phyloP scores from a whole-genome alignment of 495 filamentous ascomycete genomes.

The Bryoglossum gracile region DNA sequence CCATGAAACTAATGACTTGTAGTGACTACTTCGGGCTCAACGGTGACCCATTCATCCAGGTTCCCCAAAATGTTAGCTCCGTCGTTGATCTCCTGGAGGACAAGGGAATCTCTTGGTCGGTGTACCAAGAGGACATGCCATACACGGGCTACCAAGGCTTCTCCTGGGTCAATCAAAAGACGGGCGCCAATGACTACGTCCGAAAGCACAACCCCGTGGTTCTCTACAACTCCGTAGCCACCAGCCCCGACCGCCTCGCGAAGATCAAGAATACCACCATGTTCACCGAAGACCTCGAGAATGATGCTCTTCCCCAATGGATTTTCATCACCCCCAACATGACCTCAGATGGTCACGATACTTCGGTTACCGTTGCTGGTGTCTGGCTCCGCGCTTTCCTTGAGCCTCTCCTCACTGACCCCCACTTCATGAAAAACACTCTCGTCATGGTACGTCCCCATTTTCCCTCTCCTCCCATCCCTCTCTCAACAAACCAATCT shows the following conservation, averaged over 20 bases:
- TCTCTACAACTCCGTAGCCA: conserved; percentile 51
- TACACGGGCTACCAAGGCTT: conserved; percentile 59
- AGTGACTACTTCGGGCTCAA: conserved; percentile 39
- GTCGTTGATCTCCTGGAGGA: conserved; percentile 64
- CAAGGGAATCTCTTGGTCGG: conserved; percentile 60
- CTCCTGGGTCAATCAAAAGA: conserved; percentile 47
- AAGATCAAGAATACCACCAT: conserved; percentile 61
- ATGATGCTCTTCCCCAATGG: conserved; percentile 58
- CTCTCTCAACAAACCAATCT: no score
- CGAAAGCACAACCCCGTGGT: conserved; percentile 65
- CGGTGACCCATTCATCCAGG: conserved; percentile 46
- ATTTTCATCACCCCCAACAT: conserved; percentile 74
- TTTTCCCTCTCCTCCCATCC: no score
- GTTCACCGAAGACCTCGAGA: conserved; percentile 52
- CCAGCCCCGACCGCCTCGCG: conserved; percentile 44
- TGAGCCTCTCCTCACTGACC: conserved; percentile 51
- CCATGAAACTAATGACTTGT: no score
- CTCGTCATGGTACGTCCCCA: no score
- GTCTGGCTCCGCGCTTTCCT: conserved; percentile 53
- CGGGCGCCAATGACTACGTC: conserved; percentile 59
- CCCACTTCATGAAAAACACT: conserved; percentile 62
- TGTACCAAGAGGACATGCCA: conserved; percentile 65
- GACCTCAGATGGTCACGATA: conserved; percentile 61
- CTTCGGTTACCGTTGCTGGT: conserved; percentile 52
- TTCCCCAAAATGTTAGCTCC: conserved; percentile 58